Evolutionary conservation across 495 filamentous ascomycete genomes (phyloP), one percentile per base, ranked within the genome.

Genomic region (Annulohypoxylon moriforme): DNA sequence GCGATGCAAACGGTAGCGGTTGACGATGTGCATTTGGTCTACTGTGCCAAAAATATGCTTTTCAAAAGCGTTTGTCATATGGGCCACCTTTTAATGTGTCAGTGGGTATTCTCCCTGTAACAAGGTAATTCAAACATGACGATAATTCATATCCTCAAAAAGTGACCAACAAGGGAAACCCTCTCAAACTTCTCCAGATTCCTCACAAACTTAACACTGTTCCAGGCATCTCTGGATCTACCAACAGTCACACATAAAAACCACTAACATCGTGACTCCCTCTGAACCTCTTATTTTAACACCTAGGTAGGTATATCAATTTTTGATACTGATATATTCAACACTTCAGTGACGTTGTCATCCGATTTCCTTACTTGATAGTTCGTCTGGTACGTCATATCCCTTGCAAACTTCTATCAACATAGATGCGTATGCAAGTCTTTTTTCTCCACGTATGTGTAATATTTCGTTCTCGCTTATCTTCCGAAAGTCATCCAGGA

Each of bases 321-420:
- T 29, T 11, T 55, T 11, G n/a, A 18, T 29, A 20, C 29, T 11
- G 27, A 33, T 29, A 34, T 34, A 18, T 33, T 11, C n/a, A 20
- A 34, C 14, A 8, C 29, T 16, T 34, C 3, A 8, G 6, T 52
- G 24, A 52, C 25, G 16, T 29, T 11, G 10, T 52, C 47, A 49
- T 25, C 18, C 18, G 16, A 11, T 13, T 49, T 49, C 9, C 20
- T 13, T 24, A 25, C 13, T n/a, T 13, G 14, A 25, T 16, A 18
- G 13, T 29, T 5, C 8, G 7, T 4, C 34, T 4, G n/a, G 29
- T 20, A 55, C 5, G 50, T 55, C 16, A 55, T n/a, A 34, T 55
- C n/a, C 50, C 40, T 44, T 44, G 40, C n/a, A 34, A 31, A n/a
- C 27, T 29, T 55, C 50, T 34, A 31, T 55, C n/a, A 55, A 55